phyloP scores from a whole-genome alignment of 164 flowering plant species.

The Akebia trifoliata region DNA sequence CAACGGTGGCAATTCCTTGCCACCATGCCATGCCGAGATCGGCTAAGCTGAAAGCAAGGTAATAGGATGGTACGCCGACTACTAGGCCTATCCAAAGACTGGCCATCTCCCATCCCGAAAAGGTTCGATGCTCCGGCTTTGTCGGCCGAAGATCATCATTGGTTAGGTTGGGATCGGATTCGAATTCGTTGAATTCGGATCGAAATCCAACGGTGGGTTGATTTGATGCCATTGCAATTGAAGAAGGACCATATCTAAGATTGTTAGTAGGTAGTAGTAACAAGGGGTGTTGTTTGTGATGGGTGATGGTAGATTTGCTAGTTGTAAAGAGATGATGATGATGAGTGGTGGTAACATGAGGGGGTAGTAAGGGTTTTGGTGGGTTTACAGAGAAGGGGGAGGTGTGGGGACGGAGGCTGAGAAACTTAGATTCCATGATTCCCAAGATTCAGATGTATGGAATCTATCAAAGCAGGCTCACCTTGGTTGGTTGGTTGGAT shows the following conservation, averaged over 20 bases:
- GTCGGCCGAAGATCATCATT: slow-evolving; percentile 78
- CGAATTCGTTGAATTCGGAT: slow-evolving; percentile 18
- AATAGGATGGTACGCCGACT: slow-evolving; percentile 80
- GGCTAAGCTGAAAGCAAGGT: slow-evolving; percentile 89
- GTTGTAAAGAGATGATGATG: not conserved
- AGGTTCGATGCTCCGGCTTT: slow-evolving; percentile 34
- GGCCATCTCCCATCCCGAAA: slow-evolving; percentile 69
- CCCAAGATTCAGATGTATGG: slow-evolving; percentile 19
- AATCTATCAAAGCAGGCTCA: too few relatives aligned
- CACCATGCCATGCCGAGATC: slow-evolving; percentile 98
- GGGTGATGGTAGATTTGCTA: slow-evolving; percentile 1
- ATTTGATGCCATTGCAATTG: slow-evolving; percentile 33
- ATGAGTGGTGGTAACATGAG: not conserved
- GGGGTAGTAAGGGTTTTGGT: slow-evolving; percentile 5
- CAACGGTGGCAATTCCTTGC: slow-evolving; percentile 85
- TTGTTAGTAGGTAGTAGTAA: slow-evolving; percentile 3
- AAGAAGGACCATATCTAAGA: slow-evolving; percentile 15
- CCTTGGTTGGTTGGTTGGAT: too few relatives aligned
- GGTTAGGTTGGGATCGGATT: slow-evolving; percentile 46
- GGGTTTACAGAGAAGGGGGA: slow-evolving; percentile 10
- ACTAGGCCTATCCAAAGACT: slow-evolving; percentile 87
- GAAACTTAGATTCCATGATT: slow-evolving; percentile 41
- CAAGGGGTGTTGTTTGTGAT: not conserved
- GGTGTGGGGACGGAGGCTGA: slow-evolving; percentile 30
- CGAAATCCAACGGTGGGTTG: slow-evolving; percentile 3